These are phyloP conservation scores for Cryphonectria parasitica DNA, from an alignment of 2,329 filamentous ascomycete genomes.

Conservation along the genomic window DNA sequence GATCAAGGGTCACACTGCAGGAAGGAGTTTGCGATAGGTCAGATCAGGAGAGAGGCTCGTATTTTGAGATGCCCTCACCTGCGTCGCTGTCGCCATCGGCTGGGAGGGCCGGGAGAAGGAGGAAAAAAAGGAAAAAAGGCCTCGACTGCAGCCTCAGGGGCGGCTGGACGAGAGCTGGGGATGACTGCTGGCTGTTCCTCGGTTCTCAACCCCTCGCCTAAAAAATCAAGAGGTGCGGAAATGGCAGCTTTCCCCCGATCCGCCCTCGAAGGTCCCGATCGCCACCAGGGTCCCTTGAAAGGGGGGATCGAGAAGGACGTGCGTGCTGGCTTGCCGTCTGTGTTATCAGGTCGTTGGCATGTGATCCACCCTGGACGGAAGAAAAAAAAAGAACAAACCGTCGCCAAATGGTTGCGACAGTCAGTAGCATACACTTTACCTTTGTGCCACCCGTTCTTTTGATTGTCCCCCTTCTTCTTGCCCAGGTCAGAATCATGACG, in stretches of 20 bases:
- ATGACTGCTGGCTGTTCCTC: background rate
- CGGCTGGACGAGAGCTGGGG: background rate
- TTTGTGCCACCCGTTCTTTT: background rate
- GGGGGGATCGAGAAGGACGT: background rate
- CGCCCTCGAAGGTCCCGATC: constrained; percentile 2
- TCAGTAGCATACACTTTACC: background rate
- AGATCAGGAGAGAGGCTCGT: background rate
- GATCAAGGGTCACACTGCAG: background rate
- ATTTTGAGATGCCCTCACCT: background rate
- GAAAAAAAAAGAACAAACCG: no score
- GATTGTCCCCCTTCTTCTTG: background rate
- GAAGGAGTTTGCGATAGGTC: background rate
- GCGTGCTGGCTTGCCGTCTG: background rate
- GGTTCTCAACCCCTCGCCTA: background rate
- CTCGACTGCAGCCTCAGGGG: background rate
- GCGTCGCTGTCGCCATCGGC: background rate
- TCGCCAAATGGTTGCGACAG: background rate
- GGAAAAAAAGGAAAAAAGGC: no score
- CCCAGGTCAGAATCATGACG: background rate
- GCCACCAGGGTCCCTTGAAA: background rate
- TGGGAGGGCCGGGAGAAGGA: background rate
- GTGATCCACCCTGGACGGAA: background rate
- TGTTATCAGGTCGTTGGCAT: background rate
- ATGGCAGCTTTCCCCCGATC: constrained; percentile 15
- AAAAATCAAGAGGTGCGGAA: background rate